Evolutionary conservation across 768 basidiomycete genomes (phyloP).

Genomic region (Suillus luteus): DNA sequence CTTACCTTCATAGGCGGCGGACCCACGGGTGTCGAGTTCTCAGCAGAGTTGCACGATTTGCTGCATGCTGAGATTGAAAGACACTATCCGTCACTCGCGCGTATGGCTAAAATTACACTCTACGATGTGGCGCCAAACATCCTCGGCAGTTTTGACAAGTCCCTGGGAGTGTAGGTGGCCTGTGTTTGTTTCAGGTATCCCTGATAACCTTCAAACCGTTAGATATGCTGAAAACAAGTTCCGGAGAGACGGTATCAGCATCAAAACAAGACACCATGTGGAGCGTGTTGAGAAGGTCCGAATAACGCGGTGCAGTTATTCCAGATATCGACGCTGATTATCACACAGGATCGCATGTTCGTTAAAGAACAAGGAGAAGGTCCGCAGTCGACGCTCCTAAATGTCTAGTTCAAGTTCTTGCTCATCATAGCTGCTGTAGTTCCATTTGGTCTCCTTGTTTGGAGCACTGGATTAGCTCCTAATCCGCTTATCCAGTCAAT

Average conservation of each 20-base stretch:
- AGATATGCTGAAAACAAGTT: constrained; percentile 75
- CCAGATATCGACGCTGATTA: constrained; percentile 4
- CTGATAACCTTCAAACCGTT: constrained; percentile 10
- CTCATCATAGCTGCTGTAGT: constrained; percentile 43
- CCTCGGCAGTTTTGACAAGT: constrained; percentile 71
- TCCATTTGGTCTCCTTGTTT: constrained; percentile 80
- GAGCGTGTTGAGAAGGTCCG: constrained; percentile 62
- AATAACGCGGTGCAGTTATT: background rate
- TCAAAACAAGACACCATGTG: constrained; percentile 75
- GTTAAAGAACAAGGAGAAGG: constrained; percentile 76
- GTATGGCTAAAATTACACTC: constrained; percentile 69
- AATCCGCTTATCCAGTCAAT: constrained; percentile 76
- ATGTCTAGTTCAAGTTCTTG: constrained; percentile 3
- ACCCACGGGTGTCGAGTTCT: constrained; percentile 80
- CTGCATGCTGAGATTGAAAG: constrained; percentile 62
- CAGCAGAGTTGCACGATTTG: constrained; percentile 81
- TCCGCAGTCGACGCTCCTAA: constrained; percentile 25
- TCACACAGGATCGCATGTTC: constrained; percentile 58
- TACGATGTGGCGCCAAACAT: constrained; percentile 84
- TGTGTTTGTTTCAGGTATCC: constrained; percentile 7
- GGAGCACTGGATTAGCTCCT: constrained; percentile 84
- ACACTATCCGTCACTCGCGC: constrained; percentile 65
- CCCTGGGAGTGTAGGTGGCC: constrained; percentile 52
- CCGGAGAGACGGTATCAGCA: constrained; percentile 70
- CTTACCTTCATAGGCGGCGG: constrained; percentile 54